Conservation (phyloP, 768 basidiomycete species). For the Tylopilus sp. region DNA sequence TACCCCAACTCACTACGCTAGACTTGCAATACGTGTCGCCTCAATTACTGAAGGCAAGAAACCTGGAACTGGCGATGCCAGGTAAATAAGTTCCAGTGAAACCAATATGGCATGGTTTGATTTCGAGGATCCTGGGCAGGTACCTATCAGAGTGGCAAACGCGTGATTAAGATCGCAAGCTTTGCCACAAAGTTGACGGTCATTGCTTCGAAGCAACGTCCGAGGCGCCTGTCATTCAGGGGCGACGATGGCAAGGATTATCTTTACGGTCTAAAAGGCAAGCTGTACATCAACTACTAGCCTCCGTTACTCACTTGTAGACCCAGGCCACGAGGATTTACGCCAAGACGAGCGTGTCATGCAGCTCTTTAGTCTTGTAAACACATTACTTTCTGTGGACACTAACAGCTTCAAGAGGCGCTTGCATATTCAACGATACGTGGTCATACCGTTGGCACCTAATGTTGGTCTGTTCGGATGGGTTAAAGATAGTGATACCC, state of each 20-base stretch:
- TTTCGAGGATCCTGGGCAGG: constrained; percentile 41
- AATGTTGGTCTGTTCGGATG: constrained; percentile 88
- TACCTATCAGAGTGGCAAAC: constrained; percentile 87
- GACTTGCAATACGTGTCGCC: constrained; percentile 98
- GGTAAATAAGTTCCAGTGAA: constrained; percentile 48
- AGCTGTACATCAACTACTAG: too few species aligned
- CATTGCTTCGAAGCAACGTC: constrained; percentile 95
- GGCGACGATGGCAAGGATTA: constrained; percentile 94
- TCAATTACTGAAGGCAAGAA: constrained; percentile 79
- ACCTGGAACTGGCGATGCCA: constrained; percentile 94
- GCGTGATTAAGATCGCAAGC: constrained; percentile 75
- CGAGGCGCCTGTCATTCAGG: constrained; percentile 79
- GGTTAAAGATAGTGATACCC: too few species aligned
- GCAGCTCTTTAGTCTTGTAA: constrained; percentile 91
- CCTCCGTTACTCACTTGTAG: too few species aligned
- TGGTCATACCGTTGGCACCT: constrained; percentile 78
- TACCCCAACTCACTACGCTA: constrained; percentile 82
- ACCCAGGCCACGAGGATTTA: constrained; percentile 86
- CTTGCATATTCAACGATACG: constrained; percentile 79
- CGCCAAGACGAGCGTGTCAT: constrained; percentile 99
- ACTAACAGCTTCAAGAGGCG: constrained; percentile 70
- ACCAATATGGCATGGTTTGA: background rate
- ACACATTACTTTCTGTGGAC: constrained; percentile 70
- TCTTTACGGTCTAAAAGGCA: constrained; percentile 88
- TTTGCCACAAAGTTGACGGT: constrained; percentile 90